Evolutionary conservation across 257 asterid species (phyloP).

Genomic region (Solanum gandarillasii): DNA sequence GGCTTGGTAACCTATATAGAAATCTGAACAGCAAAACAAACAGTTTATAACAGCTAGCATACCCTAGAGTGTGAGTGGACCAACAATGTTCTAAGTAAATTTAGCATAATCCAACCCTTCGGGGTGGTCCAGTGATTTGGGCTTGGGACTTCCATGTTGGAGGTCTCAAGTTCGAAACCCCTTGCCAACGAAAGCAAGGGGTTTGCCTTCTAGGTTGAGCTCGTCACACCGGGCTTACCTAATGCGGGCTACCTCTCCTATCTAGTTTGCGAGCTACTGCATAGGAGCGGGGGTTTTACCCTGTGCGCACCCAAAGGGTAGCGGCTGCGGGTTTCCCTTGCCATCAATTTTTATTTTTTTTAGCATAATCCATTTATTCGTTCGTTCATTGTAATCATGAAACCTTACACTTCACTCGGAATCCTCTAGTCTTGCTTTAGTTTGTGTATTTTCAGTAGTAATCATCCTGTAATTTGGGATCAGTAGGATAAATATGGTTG

Average conservation of each 20-base stretch:
- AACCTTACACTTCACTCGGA: neutral
- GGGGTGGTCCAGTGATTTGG: too few species aligned
- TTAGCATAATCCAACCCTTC: neutral
- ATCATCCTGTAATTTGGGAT: neutral
- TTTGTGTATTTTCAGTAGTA: neutral
- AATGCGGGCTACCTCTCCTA: too few species aligned
- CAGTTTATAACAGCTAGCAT: neutral
- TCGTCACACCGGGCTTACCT: too few species aligned
- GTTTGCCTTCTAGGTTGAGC: too few species aligned
- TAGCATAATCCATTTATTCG: neutral
- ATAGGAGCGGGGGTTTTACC: too few species aligned
- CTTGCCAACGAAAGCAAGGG: too few species aligned
- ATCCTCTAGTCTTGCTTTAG: neutral
- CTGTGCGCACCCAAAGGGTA: too few species aligned
- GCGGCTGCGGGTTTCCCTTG: too few species aligned
- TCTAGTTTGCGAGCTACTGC: too few species aligned
- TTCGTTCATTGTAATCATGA: neutral
- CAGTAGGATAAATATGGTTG: neutral
- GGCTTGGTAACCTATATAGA: neutral
- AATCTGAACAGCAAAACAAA: neutral
- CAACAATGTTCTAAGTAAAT: neutral
- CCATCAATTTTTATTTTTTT: too few species aligned
- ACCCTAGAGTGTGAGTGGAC: neutral
- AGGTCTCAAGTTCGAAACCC: too few species aligned
- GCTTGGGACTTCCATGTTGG: too few species aligned